These are phyloP conservation scores for Eucalyptus cladocalyx DNA, from an alignment of 345 rosid species.

Conservation along the genomic window DNA sequence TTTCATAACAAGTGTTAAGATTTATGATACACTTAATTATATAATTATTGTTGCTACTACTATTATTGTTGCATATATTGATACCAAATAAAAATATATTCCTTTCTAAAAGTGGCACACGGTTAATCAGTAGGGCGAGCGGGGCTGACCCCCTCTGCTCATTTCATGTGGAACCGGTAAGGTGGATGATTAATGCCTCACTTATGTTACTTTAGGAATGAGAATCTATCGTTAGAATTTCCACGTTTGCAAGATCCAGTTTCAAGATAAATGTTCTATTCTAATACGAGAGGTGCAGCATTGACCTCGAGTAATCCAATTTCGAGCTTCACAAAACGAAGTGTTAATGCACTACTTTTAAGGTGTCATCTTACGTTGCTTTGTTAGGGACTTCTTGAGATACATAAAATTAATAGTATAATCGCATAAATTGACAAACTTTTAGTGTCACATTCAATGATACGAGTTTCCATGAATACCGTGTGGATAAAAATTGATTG, in stretches of 20 bases:
- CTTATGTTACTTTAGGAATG: not conserved
- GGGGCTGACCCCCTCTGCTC: not conserved
- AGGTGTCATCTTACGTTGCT: not conserved
- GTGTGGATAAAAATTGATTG: not conserved
- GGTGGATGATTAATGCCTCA: not conserved
- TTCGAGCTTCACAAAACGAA: not conserved
- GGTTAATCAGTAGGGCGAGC: not conserved
- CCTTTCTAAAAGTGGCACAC: not conserved
- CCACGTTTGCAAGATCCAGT: not conserved
- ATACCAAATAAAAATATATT: too few relatives aligned
- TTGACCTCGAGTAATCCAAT: not conserved
- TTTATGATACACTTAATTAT: fast-evolving
- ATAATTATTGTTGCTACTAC: not conserved
- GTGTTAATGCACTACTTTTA: not conserved
- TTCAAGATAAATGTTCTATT: not conserved
- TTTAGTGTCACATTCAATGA: not conserved
- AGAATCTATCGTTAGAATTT: not conserved
- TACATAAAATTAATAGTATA: not conserved
- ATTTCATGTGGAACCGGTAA: not conserved
- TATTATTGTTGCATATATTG: too few relatives aligned
- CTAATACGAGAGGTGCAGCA: not conserved
- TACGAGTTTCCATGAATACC: not conserved
- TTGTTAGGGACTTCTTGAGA: not conserved
- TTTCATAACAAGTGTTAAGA: too few relatives aligned
- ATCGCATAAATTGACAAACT: not conserved